A percentile compares a stretch with the other conserved stretches of the same genome.
These are phyloP conservation scores for Thraustochytrium sp. DNA, from an alignment of 352 stramenopile genomes.

Conservation along the genomic window DNA sequence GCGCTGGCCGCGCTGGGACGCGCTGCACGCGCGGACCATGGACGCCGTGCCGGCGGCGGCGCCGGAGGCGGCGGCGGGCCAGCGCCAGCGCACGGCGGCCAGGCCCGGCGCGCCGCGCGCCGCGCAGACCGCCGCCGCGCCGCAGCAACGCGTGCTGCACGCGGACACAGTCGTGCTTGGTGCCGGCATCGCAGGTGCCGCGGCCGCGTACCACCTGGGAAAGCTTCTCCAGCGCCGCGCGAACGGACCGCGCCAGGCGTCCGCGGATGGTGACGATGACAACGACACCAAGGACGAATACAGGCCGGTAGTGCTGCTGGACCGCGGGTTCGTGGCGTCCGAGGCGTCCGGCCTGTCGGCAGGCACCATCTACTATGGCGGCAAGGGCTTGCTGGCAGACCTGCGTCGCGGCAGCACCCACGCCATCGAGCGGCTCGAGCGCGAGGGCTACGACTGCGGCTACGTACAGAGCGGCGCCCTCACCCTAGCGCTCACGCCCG, in stretches of 20 bases:
- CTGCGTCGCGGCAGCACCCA: neutral
- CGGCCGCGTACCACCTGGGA: neutral
- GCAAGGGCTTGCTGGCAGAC: neutral
- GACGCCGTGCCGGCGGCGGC: no score
- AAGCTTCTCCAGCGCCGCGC: neutral
- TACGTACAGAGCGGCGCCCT: conserved; percentile 39
- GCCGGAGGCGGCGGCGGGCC: no score
- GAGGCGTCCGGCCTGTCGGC: conserved; percentile 17
- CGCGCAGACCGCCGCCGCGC: neutral
- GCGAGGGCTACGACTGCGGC: neutral
- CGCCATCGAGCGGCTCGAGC: neutral
- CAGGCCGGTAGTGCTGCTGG: neutral
- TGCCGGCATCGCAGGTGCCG: conserved; percentile 10
- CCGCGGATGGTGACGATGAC: neutral
- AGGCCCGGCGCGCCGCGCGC: no score
- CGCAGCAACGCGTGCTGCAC: neutral
- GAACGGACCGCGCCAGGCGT: neutral
- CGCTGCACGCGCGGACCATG: neutral
- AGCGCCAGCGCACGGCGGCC: no score
- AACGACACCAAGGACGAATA: neutral
- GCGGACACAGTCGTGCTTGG: neutral
- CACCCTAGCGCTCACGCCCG: neutral
- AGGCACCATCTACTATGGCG: neutral
- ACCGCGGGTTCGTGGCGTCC: conserved; percentile 1
- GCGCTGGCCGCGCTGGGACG: neutral